phyloP scores from a whole-genome alignment of 106 monocot species.

The Acorus calamus region DNA sequence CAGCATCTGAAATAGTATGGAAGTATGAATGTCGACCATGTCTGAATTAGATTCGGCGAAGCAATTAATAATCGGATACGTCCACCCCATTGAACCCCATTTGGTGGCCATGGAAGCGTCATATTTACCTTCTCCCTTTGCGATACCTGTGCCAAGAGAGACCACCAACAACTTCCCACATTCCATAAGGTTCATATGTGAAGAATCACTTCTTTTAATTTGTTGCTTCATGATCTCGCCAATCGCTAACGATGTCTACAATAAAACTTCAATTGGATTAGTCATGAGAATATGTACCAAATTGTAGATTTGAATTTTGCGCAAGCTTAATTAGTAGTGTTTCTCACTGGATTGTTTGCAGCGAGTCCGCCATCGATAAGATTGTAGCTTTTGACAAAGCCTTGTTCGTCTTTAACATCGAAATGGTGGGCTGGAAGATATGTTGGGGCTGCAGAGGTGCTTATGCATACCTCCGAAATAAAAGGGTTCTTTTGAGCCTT shows the following conservation, averaged over 20 bases:
- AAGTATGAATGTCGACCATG: slow-evolving; percentile 41
- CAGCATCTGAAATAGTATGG: slow-evolving; percentile 30
- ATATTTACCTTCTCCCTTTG: slow-evolving; percentile 20
- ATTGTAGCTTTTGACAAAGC: not conserved
- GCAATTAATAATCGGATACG: slow-evolving; percentile 24
- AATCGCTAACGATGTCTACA: slow-evolving; percentile 19
- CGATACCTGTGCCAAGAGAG: slow-evolving; percentile 24
- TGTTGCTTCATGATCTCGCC: slow-evolving; percentile 9
- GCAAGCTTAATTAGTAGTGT: not conserved
- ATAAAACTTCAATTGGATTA: too few species aligned
- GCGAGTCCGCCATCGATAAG: slow-evolving; percentile 3
- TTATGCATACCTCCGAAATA: slow-evolving; percentile 4
- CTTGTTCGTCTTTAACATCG: not conserved
- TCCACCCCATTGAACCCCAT: slow-evolving; percentile 39
- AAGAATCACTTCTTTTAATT: not conserved
- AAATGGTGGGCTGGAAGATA: slow-evolving; percentile 3
- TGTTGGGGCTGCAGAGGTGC: slow-evolving; percentile 3
- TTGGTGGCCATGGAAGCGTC: slow-evolving; percentile 14
- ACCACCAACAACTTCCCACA: slow-evolving; percentile 25
- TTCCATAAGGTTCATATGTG: not conserved
- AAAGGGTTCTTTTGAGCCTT: not conserved
- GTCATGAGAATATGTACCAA: too few species aligned
- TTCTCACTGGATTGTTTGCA: slow-evolving; percentile 3
- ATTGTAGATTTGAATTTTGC: not conserved
- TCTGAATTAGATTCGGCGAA: slow-evolving; percentile 26